A percentile compares a stretch with the other conserved stretches of the same genome.
Conservation (phyloP, 164 flowering plant species). For the Hamamelis virginiana region DNA sequence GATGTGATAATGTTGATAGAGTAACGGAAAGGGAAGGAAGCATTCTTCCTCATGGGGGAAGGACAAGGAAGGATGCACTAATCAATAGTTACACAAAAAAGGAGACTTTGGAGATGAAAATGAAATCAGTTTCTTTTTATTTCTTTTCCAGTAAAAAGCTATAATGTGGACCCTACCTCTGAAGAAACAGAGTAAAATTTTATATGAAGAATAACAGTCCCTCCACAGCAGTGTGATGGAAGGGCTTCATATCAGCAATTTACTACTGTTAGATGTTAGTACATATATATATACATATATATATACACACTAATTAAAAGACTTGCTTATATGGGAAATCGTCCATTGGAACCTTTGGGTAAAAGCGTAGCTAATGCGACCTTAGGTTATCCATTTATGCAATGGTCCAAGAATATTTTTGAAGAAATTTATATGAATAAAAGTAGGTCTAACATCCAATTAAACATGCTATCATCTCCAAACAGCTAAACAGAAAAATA, state of each 20-base stretch:
- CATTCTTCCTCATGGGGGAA: no score
- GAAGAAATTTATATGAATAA: no score
- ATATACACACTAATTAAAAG: not conserved
- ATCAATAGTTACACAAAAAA: not conserved
- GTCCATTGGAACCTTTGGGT: not conserved
- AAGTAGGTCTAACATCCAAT: no score
- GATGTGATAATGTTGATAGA: no score
- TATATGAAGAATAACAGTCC: no score
- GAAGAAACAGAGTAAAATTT: not conserved
- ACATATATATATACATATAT: no score
- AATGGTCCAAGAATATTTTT: no score
- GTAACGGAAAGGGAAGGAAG: no score
- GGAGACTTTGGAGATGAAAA: not conserved
- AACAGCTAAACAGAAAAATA: no score
- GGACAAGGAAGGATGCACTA: not conserved
- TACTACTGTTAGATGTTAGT: not conserved
- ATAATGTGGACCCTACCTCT: not conserved
- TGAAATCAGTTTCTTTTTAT: not conserved
- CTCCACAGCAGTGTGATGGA: not conserved
- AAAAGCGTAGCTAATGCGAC: no score
- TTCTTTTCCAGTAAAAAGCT: not conserved
- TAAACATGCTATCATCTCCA: no score
- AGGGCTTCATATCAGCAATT: not conserved
- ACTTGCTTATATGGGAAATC: not conserved
- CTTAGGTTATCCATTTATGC: no score